Evolutionary conservation across 352 stramenopile species (phyloP), one percentile per base, ranked within the genome.

Genomic region (Phytophthora sojae): DNA sequence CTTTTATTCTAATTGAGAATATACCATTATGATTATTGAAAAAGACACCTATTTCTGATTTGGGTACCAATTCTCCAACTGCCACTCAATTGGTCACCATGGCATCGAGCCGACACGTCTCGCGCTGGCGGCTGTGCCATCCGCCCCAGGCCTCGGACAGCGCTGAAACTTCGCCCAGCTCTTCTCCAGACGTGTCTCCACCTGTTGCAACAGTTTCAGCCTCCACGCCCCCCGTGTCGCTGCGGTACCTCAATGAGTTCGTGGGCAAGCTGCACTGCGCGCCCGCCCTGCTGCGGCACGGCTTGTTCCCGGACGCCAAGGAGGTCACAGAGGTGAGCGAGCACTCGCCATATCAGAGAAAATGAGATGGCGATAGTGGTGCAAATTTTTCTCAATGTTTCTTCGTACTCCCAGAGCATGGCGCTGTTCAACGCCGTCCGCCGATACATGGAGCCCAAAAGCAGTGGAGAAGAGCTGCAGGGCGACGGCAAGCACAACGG

Each of bases 181-280:
- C 39, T 59, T 60, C 42, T 6, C 3, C 25, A 26, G 58, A 62
- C 35, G 47, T 32, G 0, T 39, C 49, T 17, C 9, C 25, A 58
- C 42, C 52, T 8, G 0, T 37, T 29, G 52, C 21, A 72, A 64
- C 14, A 69, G 23, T 57, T 66, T 52, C 51, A 49, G 0, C 57
- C 15, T 56, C 57, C 26, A 15, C 47, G 3, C 64, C 73, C 37
- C 76, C 72, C 14, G 73, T 88, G 11, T 94, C 88, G 52, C 60
- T 96, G 66, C 86, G 88, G 11, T 96, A 96, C 62, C 73, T 96
- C 65, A 89, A 96, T 64, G 88, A 96, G 65, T 96, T 96, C 54
- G 85, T 96, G 35, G 85, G 83, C 62, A 89, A 92, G 60, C 55
- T 96, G 58, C 85, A 92, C 60, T 96, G 88, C 69, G 80, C 85